A percentile compares a stretch with the other conserved stretches of the same genome.
Conservation (phyloP, 2,329 filamentous ascomycete species). For the Elsinoe arachidis region DNA sequence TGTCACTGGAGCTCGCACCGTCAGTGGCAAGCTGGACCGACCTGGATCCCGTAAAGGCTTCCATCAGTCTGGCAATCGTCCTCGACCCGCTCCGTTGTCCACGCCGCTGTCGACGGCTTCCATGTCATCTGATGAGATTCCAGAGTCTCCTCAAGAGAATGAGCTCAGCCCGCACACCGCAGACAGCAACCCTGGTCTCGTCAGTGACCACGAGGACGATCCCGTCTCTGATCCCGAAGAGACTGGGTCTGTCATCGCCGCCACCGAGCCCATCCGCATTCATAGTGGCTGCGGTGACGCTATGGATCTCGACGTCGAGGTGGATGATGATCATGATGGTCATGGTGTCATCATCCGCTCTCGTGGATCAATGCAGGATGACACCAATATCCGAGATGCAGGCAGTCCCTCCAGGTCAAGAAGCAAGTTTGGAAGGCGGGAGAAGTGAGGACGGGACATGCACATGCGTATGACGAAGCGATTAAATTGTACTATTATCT, state of each 20-base stretch:
- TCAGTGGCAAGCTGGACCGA: constrained; percentile 17
- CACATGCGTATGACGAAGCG: not conserved
- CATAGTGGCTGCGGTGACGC: constrained; percentile 20
- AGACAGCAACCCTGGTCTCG: constrained; percentile 42
- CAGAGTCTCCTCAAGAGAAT: constrained; percentile 24
- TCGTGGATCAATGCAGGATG: constrained; percentile 11
- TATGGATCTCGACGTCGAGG: constrained; percentile 30
- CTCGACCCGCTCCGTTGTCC: constrained; percentile 26
- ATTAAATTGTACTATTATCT: constrained; percentile 1
- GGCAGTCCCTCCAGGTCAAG: constrained; percentile 4
- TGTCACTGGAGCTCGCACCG: constrained; percentile 16
- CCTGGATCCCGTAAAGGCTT: constrained; percentile 25
- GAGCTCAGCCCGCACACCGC: constrained; percentile 40
- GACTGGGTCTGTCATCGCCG: constrained; percentile 21
- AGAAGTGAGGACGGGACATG: not conserved
- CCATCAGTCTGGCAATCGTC: constrained; percentile 21
- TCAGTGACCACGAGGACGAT: constrained; percentile 43
- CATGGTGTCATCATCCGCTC: constrained; percentile 28
- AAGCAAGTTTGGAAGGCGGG: constrained; percentile 5
- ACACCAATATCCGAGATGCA: not conserved
- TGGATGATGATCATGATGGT: constrained; percentile 28
- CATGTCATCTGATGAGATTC: constrained; percentile 17
- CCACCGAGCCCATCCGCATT: constrained; percentile 20
- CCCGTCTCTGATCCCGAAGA: constrained; percentile 28
- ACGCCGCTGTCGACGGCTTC: constrained; percentile 13